Percentiles rank a stretch among this genome's conserved stretches.
Evolutionary conservation across 768 basidiomycete genomes (phyloP).

Genomic region (Bullera alba): DNA sequence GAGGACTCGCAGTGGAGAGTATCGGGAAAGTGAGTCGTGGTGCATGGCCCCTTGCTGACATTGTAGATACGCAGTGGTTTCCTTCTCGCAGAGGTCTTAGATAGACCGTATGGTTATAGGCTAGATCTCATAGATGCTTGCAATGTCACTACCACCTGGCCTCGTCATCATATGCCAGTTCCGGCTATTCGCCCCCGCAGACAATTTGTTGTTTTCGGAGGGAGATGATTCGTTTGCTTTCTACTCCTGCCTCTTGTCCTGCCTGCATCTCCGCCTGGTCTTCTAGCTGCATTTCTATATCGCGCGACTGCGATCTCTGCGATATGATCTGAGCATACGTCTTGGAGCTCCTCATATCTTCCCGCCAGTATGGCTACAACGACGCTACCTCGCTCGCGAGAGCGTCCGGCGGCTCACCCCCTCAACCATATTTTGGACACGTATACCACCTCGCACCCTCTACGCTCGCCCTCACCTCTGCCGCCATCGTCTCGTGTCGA

Average conservation of each 20-base stretch:
- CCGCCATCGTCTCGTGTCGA: conserved; percentile 41
- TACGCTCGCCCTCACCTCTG: conserved; percentile 36
- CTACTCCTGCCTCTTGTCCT: too few species aligned
- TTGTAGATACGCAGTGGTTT: conserved; percentile 36
- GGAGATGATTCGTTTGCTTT: too few species aligned
- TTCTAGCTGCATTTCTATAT: too few species aligned
- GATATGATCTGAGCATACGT: too few species aligned
- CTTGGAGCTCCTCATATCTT: too few species aligned
- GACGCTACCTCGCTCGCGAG: neutral
- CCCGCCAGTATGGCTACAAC: neutral
- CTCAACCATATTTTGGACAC: conserved; percentile 20
- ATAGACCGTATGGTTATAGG: neutral
- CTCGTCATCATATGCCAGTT: too few species aligned
- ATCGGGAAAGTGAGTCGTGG: conserved; percentile 36
- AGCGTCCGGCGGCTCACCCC: conserved; percentile 11
- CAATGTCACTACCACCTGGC: too few species aligned
- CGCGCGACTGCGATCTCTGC: too few species aligned
- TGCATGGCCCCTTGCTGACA: neutral
- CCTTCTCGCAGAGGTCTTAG: conserved; percentile 19
- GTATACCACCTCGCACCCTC: conserved; percentile 32
- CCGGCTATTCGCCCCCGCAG: too few species aligned
- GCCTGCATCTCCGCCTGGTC: too few species aligned
- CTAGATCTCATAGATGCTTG: too few species aligned
- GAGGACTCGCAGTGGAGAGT: conserved; percentile 45
- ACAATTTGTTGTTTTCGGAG: too few species aligned